Evolutionary conservation across 2,329 filamentous ascomycete genomes (phyloP), one percentile per base, ranked within the genome.

Genomic region (Penicillium sp.): DNA sequence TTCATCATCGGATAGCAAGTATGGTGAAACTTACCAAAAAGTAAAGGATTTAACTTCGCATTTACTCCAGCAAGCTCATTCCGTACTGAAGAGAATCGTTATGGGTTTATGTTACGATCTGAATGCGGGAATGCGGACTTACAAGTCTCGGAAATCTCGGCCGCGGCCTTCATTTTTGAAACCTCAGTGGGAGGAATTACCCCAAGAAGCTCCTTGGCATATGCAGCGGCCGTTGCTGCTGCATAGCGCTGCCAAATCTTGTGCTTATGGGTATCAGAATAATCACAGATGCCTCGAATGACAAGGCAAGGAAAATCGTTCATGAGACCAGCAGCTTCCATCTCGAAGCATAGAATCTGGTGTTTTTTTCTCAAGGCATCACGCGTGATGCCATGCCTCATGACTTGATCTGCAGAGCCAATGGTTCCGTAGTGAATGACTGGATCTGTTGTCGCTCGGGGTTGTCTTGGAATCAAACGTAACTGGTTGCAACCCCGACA

Each of bases 321-420:
- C 46, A 49, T 49, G 10, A 49, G 29, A 49, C 26, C 46, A 23
- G 46, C 46, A 37, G 46, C 46, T 27, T 42, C 48, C 33, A 50
- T 50, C 21, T 50, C 54, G 27, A 62, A 52, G 26, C 60, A 64
- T 8, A 64, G 19, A 19, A 50, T 54, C 1, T 51, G 51, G 7
- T 39, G 53, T 31, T 58, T 25, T 5, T 10, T 6, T 1, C 51
- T 7, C 4, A 66, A 42, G 23, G 53, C 44, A 21, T 64, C 64
- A 13, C 65, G 42, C 33, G 25, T 55, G 3, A 4, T 0, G 2
- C 52, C 60, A 33, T 63, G 13, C 14, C 62, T 61, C 1, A 67
- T 58, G 0, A 66, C 54, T 5, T 23, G 2, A 50, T 65, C 61
- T 4, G 55, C 58, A 29, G 65, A 67, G 3, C 58, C 62, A 54